phyloP scores from a whole-genome alignment of 495 filamentous ascomycete species.

The Aspergillus biplanus region DNA sequence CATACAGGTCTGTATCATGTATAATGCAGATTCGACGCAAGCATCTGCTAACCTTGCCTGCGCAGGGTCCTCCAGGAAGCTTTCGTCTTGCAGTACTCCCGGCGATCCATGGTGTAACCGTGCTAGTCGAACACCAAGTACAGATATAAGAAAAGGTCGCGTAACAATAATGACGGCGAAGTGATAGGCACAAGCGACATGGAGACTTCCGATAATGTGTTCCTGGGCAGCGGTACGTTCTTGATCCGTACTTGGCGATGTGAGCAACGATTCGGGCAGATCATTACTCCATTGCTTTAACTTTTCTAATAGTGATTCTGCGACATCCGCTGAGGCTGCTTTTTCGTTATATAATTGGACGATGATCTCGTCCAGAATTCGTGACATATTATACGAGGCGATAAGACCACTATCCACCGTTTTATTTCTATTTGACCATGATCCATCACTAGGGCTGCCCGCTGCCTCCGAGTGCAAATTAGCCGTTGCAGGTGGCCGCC shows the following conservation, averaged over 20 bases:
- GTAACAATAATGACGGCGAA: slow-evolving; percentile 49
- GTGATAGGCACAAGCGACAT: slow-evolving; percentile 48
- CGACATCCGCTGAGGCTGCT: slow-evolving; percentile 36
- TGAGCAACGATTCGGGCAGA: slow-evolving; percentile 34
- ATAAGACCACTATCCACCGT: slow-evolving; percentile 27
- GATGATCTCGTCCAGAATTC: slow-evolving; percentile 43
- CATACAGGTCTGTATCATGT: slow-evolving; percentile 46
- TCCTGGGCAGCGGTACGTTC: slow-evolving; percentile 27
- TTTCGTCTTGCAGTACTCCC: slow-evolving; percentile 1
- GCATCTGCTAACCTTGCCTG: slow-evolving; percentile 40
- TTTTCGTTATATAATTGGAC: slow-evolving; percentile 36
- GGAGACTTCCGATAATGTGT: slow-evolving; percentile 42
- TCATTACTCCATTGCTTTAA: slow-evolving; percentile 41
- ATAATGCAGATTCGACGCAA: slow-evolving; percentile 45
- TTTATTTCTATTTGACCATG: background rate
- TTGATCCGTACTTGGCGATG: slow-evolving; percentile 26
- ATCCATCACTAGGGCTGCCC: slow-evolving; percentile 11
- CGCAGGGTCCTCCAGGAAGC: slow-evolving; percentile 34
- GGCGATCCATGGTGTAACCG: slow-evolving; percentile 35
- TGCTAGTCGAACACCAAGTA: slow-evolving; percentile 40
- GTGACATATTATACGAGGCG: slow-evolving; percentile 41
- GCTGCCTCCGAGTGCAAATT: slow-evolving; percentile 30
- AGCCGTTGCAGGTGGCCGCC: slow-evolving; percentile 41
- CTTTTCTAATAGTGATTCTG: slow-evolving; percentile 38
- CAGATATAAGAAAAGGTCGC: slow-evolving; percentile 44